phyloP scores from a whole-genome alignment of 2,329 filamentous ascomycete species.

The Sporothrix mexicana region DNA sequence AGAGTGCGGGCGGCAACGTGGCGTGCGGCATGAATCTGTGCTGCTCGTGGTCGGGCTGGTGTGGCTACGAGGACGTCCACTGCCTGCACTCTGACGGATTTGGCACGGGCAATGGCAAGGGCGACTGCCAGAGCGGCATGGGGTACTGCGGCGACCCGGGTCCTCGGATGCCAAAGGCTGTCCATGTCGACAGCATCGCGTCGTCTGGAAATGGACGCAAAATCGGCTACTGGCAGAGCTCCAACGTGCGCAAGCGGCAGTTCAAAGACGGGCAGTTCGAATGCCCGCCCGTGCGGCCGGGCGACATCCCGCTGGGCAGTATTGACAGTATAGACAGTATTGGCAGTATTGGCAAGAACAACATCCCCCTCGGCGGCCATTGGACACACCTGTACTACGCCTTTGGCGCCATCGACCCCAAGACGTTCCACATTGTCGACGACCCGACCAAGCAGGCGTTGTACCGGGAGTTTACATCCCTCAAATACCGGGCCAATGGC shows the following conservation, averaged over 20 bases:
- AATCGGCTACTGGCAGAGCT: slow-evolving; percentile 11
- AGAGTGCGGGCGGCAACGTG: not conserved
- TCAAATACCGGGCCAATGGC: not conserved
- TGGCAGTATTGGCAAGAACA: not conserved
- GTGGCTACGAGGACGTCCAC: not conserved
- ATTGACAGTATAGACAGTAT: too few species aligned
- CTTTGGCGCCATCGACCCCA: not conserved
- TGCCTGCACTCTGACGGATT: not conserved
- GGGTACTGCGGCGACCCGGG: not conserved
- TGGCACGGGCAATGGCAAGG: not conserved
- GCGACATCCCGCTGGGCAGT: not conserved
- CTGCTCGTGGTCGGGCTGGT: not conserved
- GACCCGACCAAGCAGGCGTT: not conserved
- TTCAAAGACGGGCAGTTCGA: not conserved
- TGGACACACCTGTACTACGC: slow-evolving; percentile 9
- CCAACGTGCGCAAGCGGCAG: not conserved
- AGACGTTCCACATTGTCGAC: not conserved
- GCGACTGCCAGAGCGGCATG: not conserved
- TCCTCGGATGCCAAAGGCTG: not conserved
- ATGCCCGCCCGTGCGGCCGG: not conserved
- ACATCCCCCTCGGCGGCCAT: not conserved
- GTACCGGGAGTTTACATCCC: not conserved
- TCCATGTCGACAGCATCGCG: not conserved
- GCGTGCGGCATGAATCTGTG: not conserved
- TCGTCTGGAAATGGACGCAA: not conserved